Evolutionary conservation across 805 yeast species (phyloP).

Genomic region (Wickerhamiella occidentalis): DNA sequence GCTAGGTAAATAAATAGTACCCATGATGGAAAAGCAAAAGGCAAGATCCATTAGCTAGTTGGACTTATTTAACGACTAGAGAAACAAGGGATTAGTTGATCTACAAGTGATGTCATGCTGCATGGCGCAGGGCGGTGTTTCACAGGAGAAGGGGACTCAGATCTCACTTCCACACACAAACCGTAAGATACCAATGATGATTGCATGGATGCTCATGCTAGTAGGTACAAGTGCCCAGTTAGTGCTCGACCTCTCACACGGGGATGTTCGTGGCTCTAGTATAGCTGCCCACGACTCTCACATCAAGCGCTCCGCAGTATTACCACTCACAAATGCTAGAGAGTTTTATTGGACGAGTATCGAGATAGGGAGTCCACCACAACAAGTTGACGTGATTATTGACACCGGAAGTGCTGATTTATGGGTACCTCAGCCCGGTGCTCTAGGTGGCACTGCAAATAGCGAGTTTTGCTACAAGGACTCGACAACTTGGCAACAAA

Average conservation of each 20-base stretch:
- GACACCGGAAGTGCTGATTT: conserved; percentile 68
- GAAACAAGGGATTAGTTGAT: background rate
- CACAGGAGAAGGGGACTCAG: background rate
- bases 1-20: background rate
- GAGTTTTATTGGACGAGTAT: conserved; percentile 21
- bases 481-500: conserved; percentile 18
- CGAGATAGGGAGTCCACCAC: conserved; percentile 42
- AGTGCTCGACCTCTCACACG: background rate
- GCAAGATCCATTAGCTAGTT: too few species aligned
- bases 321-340: background rate
- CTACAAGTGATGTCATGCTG: background rate
- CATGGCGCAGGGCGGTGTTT: conserved; percentile 1
- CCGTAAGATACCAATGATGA: background rate
- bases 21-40: background rate
- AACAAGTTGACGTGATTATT: conserved; percentile 40
- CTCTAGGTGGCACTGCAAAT: background rate
- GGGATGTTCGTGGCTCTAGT: background rate
- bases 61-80: too few species aligned
- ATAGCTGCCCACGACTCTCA: too few species aligned
- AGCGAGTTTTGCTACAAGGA: background rate
- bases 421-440: conserved; percentile 34
- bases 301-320: background rate
- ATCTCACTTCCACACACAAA: background rate
- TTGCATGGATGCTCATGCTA: background rate
- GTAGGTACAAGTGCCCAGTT: background rate